Evolutionary conservation across 306 rosid species (phyloP).

Genomic region (Pachyrhizus erosus): DNA sequence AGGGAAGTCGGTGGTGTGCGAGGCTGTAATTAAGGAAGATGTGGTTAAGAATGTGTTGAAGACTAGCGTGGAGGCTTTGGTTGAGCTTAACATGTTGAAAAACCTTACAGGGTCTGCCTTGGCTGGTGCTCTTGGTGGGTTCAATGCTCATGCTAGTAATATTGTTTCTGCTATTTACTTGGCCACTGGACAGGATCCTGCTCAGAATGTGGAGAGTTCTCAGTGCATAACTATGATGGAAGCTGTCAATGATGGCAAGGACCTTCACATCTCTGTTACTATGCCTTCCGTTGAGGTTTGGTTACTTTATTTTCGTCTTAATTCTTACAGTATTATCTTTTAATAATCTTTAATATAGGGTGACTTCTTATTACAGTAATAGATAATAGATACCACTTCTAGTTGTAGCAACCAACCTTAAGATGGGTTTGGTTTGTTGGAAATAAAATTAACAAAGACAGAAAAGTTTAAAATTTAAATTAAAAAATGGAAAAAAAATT

Average conservation of each 20-base stretch:
- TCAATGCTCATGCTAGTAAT: constrained; percentile 95
- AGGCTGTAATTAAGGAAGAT: constrained; percentile 76
- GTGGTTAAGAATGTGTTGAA: constrained; percentile 84
- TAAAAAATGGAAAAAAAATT: no score
- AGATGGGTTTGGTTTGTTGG: no score
- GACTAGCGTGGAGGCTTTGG: constrained; percentile 71
- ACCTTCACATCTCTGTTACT: constrained; percentile 88
- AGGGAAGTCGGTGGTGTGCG: constrained; percentile 90
- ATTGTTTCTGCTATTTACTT: constrained; percentile 80
- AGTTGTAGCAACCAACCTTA: no score
- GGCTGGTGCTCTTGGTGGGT: constrained; percentile 97
- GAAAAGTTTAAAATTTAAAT: no score
- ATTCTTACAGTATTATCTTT: no score
- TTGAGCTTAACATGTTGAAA: constrained; percentile 94
- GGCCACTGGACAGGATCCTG: constrained; percentile 98
- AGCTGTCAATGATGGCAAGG: constrained; percentile 74
- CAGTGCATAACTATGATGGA: constrained; percentile 97
- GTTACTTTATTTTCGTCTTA: background rate
- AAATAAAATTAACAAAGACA: no score
- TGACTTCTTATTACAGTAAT: no score
- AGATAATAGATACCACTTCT: no score
- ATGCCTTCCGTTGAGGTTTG: constrained; percentile 92
- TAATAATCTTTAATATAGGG: no score
- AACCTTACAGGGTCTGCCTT: constrained; percentile 88
- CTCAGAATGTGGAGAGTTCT: constrained; percentile 93